These are phyloP conservation scores for Barnettozyma populi DNA, from an alignment of 805 yeast species.

Conservation along the genomic window DNA sequence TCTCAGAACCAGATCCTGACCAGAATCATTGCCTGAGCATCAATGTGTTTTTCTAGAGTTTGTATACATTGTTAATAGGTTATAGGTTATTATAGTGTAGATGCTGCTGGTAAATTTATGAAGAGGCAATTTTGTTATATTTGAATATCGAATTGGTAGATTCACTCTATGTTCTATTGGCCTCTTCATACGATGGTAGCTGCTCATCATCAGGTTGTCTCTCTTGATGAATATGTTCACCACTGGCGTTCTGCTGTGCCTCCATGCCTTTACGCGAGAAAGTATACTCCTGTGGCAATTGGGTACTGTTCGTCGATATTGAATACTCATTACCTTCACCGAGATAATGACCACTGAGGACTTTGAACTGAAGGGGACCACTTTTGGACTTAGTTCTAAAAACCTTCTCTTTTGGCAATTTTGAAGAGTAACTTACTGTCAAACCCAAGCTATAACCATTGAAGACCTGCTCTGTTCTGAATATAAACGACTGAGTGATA, in stretches of 20 bases:
- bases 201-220: background rate
- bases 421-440: background rate
- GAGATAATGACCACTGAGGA: background rate
- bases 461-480: background rate
- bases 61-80: background rate
- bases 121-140: too few relatives aligned
- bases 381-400: background rate
- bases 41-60: background rate
- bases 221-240: background rate
- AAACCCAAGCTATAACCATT: background rate
- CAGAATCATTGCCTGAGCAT: conserved; percentile 24
- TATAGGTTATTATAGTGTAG: background rate
- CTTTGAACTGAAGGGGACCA: background rate
- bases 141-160: too few relatives aligned
- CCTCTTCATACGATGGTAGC: background rate
- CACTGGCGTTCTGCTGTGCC: too few relatives aligned
- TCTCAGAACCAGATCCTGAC: conserved; percentile 37
- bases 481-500: background rate
- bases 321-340: background rate
- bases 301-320: background rate
- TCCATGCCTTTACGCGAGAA: background rate
- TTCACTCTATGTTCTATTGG: too few relatives aligned
- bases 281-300: background rate
- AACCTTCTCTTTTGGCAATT: background rate
- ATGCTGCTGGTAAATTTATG: background rate